Evolutionary conservation across 257 asterid genomes (phyloP), one percentile per base, ranked within the genome.

Genomic region (Thymus mandschuricus): DNA sequence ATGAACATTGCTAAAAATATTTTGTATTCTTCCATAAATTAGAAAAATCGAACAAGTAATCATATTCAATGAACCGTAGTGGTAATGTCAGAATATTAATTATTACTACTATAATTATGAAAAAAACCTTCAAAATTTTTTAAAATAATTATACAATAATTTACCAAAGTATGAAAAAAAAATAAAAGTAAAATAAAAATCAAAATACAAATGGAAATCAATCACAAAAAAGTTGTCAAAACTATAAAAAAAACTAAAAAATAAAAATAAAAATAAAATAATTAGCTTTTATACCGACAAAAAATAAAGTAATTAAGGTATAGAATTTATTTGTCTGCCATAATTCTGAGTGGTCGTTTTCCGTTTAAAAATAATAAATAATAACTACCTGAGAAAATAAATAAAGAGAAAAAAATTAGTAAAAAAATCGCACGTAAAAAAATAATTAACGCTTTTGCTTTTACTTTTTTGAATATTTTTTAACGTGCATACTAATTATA

Each of bases 291-390:
- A 49, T 13, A 40, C 64, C 50, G 76, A 76, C 79, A 80, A 75
- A 66, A 57, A 82, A 58, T 57, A 69, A 60, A 54, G 67, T 64
- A 30, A 13, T 40, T 21, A 70, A 61, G 60, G 50, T 5, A 35
- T 33, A 77, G 44, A 54, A 9, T 63, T 62, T 68, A 69, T 72
- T 65, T 77, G 89, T 72, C 86, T 77, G 89, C 85, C 86, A 81
- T 70, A 66, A 64, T 68, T 65, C 60, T 56, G 72, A 35, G 33
- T 66, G 66, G 35, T 74, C 74, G 68, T 69, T 79, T 66, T 75
- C 72, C 30, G 69, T 55, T 70, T 21, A 30, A 59, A 72, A 78
- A 69, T 50, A 21, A 21, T 21, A 21, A 21, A 75, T 71, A 38
- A 74, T 65, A 51, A 75, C 64, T 38, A 66, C 62, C 77, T 44